Percentiles rank a stretch among this genome's conserved stretches.
Conservation (phyloP, 805 yeast genomes). For the Aciculoconidium aculeatum region DNA sequence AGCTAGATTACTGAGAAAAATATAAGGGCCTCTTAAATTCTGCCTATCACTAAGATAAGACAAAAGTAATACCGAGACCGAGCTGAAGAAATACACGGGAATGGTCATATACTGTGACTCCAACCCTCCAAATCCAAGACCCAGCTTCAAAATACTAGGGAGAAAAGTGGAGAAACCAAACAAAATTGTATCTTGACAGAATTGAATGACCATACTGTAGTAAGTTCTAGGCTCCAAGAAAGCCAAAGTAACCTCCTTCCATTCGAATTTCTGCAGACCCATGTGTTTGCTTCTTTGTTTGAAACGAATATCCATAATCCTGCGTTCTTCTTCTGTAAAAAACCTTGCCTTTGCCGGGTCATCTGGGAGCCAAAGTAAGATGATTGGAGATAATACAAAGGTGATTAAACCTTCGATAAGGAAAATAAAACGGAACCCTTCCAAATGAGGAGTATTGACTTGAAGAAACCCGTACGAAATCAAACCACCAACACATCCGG, state of each 20-base stretch:
- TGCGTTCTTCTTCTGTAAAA: slow-evolving; percentile 31
- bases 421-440: slow-evolving; percentile 48
- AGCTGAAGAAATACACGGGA: slow-evolving; percentile 33
- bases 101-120: slow-evolving; percentile 36
- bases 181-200: slow-evolving; percentile 36
- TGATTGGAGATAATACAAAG: slow-evolving; percentile 28
- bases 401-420: slow-evolving; percentile 44
- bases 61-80: slow-evolving; percentile 16
- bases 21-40: slow-evolving; percentile 25
- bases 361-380: slow-evolving; percentile 35
- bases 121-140: slow-evolving; percentile 19
- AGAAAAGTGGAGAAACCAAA: slow-evolving; percentile 40
- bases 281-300: slow-evolving; percentile 27
- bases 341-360: slow-evolving; percentile 35
- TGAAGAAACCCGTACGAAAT: slow-evolving; percentile 40
- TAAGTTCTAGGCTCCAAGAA: slow-evolving; percentile 32
- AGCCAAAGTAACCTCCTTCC: slow-evolving; percentile 27
- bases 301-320: slow-evolving; percentile 28
- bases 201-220: slow-evolving; percentile 33
- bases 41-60: slow-evolving; percentile 23
- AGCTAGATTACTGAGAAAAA: slow-evolving; percentile 17
- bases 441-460: slow-evolving; percentile 21
- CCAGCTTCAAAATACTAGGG: slow-evolving; percentile 31
- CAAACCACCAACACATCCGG: slow-evolving; percentile 55
- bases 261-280: slow-evolving; percentile 25